A percentile compares a stretch with the other conserved stretches of the same genome.
Conservation (phyloP, 768 basidiomycete genomes). For the Trametes cubensis region DNA sequence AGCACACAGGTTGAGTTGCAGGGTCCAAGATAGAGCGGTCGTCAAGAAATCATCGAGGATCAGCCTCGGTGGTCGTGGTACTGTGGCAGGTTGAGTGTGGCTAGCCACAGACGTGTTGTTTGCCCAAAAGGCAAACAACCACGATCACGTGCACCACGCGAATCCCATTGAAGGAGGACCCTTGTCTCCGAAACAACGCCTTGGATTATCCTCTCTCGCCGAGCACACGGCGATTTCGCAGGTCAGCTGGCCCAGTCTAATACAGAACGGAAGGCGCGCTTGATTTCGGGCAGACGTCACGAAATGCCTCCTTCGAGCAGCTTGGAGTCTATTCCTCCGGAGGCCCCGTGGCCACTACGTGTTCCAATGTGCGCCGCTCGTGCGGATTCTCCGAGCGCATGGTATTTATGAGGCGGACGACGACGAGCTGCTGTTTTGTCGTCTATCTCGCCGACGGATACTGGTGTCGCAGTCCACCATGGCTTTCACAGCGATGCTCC, state of each 20-base stretch:
- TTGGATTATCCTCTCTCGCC: constrained; percentile 27
- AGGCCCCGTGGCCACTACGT: constrained; percentile 14
- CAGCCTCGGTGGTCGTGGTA: neutral
- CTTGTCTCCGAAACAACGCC: constrained; percentile 32
- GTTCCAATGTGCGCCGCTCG: constrained; percentile 11
- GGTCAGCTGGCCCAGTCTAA: constrained; percentile 14
- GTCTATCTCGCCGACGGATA: neutral
- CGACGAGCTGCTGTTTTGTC: neutral
- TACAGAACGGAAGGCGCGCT: neutral
- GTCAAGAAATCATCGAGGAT: constrained; percentile 3
- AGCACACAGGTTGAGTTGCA: neutral
- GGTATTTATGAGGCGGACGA: constrained; percentile 8
- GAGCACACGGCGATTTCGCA: neutral
- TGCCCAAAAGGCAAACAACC: constrained; percentile 7
- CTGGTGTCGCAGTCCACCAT: neutral
- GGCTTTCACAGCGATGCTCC: constrained; percentile 16
- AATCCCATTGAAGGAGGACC: neutral
- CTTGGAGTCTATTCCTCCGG: constrained; percentile 16
- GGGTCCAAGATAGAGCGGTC: neutral
- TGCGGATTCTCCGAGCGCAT: constrained; percentile 18
- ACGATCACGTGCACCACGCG: constrained; percentile 18
- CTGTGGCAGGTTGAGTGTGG: constrained; percentile 2
- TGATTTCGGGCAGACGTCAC: constrained; percentile 19
- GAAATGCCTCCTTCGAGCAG: neutral
- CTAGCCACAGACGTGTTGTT: constrained; percentile 25